Conservation (phyloP, 371 early-diverging fungal species). For the Mucor ambiguus region DNA sequence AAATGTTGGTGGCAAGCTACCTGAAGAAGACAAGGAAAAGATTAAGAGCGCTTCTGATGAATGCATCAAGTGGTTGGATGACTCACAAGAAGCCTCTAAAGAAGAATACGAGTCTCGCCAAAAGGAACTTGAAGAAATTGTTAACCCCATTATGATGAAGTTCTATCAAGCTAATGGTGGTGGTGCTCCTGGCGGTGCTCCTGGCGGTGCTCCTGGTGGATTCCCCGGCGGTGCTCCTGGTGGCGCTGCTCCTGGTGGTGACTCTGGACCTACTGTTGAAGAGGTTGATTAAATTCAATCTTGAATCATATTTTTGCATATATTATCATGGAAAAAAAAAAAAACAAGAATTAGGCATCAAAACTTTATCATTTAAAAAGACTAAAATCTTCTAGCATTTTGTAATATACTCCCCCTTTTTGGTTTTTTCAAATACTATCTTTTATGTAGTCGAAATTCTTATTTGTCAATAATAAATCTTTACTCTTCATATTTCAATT, state of each 20-base stretch:
- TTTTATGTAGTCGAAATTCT: not conserved
- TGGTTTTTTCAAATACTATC: not conserved
- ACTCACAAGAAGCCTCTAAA: slow-evolving; percentile 83
- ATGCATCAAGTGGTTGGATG: slow-evolving; percentile 86
- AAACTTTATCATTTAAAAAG: not conserved
- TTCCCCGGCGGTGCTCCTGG: slow-evolving; percentile 78
- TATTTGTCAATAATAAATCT: not conserved
- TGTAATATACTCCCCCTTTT: slow-evolving; percentile 6
- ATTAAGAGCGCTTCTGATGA: slow-evolving; percentile 81
- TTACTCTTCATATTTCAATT: not conserved
- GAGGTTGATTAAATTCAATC: slow-evolving; percentile 46
- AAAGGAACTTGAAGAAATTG: slow-evolving; percentile 86
- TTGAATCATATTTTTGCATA: slow-evolving; percentile 7
- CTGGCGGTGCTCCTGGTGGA: slow-evolving; percentile 65
- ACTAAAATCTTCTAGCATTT: not conserved
- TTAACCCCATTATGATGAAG: slow-evolving; percentile 89
- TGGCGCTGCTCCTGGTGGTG: slow-evolving; percentile 72
- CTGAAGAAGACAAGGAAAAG: slow-evolving; percentile 72
- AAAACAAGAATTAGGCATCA: not conserved
- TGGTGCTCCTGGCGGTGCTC: slow-evolving; percentile 62
- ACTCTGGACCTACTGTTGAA: slow-evolving; percentile 47
- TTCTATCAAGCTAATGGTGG: slow-evolving; percentile 63
- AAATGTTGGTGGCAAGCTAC: slow-evolving; percentile 70
- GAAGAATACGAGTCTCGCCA: slow-evolving; percentile 87
- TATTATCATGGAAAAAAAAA: slow-evolving; percentile 1